Evolutionary conservation across 2,329 filamentous ascomycete species (phyloP), one percentile per base, ranked within the genome.

Genomic region (Purpureocillium takamizusanense): DNA sequence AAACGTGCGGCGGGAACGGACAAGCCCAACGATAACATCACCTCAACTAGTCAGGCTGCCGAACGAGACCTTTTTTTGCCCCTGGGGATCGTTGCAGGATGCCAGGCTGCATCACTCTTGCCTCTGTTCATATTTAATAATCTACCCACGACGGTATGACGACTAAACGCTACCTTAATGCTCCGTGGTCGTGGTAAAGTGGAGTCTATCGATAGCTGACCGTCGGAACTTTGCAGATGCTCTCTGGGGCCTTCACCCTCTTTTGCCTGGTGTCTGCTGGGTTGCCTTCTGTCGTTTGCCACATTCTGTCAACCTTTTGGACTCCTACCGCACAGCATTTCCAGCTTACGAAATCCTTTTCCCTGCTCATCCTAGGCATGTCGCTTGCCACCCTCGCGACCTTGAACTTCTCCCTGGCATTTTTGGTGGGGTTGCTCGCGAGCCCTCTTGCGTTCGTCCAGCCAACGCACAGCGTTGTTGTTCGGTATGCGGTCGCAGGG

Each of bases 331-430:
- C 59, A 4, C 86, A 89, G 54, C 82, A 90, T 53, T 80, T 83
- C 52, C 75, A 80, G 35, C 76, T 95, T 37, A 79, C 88, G 46
- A 89, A 94, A 57, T 92, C 83, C 41, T 88, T 97, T 66, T 94
- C 88, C 6, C 76, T 97, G n/a, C 78, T 98, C 11, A 70, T 94
- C 9, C 76, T 97, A 0, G 92, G 92, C 51, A 86, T 95, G 68
- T 89, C 87, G 51, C 78, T 98, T 46, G 89, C 89, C 11, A 83
- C 89, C 1, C 81, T 98, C 11, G 90, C 92, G 3, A 98, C 90
- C 0, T 76, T 98, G 37, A 98, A 98, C 63, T 98, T 98, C 69
- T 88, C 84, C 3, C 79, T 95, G 12, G 81, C 87, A 35, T 82
- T 97, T 55, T 69, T 95, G 29, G 70, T 95, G 36, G 92, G 92